These are phyloP conservation scores for Phytophthora hibernalis DNA, from an alignment of 352 stramenopile genomes.

Conservation along the genomic window DNA sequence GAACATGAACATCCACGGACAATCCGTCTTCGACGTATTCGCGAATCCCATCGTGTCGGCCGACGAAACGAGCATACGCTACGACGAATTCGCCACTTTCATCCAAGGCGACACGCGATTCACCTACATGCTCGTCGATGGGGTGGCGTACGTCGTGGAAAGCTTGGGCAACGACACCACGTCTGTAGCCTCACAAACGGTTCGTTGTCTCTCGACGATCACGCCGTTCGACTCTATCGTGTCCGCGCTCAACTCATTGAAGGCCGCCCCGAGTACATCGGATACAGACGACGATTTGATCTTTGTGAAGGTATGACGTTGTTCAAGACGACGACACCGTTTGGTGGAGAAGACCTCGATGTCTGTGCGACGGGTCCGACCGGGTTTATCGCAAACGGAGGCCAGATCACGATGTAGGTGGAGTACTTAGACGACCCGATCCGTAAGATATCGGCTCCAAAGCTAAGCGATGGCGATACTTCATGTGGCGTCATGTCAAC, in stretches of 20 bases:
- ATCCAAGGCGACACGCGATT: constrained; percentile 6
- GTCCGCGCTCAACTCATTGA: constrained; percentile 10
- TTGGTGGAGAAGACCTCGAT: constrained; percentile 5
- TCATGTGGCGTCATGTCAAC: neutral
- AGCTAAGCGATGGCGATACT: neutral
- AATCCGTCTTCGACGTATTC: constrained; percentile 37
- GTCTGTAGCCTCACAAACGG: neutral
- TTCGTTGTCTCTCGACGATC: neutral
- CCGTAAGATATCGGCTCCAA: neutral
- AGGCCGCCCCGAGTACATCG: neutral
- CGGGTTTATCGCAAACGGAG: constrained; percentile 23
- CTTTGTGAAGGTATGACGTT: constrained; percentile 16
- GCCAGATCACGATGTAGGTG: constrained; percentile 27
- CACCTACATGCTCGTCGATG: constrained; percentile 34
- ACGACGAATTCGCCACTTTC: constrained; percentile 30
- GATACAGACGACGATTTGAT: neutral
- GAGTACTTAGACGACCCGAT: constrained; percentile 7
- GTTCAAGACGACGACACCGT: constrained; percentile 17
- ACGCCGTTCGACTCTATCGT: constrained; percentile 14
- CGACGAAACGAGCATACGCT: constrained; percentile 16
- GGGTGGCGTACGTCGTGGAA: constrained; percentile 26
- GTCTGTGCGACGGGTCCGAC: constrained; percentile 21
- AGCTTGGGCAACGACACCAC: neutral
- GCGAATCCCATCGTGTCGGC: constrained; percentile 27
- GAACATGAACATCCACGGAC: constrained; percentile 22